These are phyloP conservation scores for Suillus brevipes DNA, from an alignment of 768 basidiomycete genomes.

Conservation along the genomic window DNA sequence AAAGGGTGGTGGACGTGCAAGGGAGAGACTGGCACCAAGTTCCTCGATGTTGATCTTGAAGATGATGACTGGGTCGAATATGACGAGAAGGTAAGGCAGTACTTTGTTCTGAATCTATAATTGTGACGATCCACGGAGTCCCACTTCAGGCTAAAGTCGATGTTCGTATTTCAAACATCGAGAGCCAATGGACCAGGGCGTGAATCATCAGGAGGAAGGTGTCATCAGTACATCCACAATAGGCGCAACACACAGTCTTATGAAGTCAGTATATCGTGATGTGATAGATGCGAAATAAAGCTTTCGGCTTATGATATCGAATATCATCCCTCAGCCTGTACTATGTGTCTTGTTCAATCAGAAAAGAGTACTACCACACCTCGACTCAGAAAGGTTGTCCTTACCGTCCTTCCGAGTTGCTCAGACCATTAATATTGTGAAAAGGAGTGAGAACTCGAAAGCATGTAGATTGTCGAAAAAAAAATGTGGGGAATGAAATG, in stretches of 20 bases:
- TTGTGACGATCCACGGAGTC: background rate
- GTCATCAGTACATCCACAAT: background rate
- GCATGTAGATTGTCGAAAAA: background rate
- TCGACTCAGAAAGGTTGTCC: slow-evolving; percentile 12
- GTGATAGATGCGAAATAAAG: background rate
- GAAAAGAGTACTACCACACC: background rate
- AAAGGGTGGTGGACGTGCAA: slow-evolving; percentile 72
- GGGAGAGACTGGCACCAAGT: slow-evolving; percentile 59
- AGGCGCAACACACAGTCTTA: background rate
- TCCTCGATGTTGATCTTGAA: slow-evolving; percentile 69
- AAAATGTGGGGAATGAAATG: background rate
- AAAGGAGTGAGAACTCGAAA: background rate
- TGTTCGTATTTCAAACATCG: slow-evolving; percentile 69
- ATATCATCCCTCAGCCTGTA: too few relatives aligned
- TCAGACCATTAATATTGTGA: background rate
- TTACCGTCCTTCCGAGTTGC: background rate
- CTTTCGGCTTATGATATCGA: background rate
- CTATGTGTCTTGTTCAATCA: slow-evolving; percentile 34
- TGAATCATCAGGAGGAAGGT: slow-evolving; percentile 24
- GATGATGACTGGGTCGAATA: slow-evolving; percentile 81
- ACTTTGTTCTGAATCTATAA: background rate
- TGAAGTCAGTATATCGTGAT: background rate
- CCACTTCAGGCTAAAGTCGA: slow-evolving; percentile 53
- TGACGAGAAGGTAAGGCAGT: slow-evolving; percentile 73
- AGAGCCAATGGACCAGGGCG: slow-evolving; percentile 68